These are phyloP conservation scores for Boletus nobilissimus DNA, from an alignment of 1,284 basidiomycete genomes.

Conservation along the genomic window DNA sequence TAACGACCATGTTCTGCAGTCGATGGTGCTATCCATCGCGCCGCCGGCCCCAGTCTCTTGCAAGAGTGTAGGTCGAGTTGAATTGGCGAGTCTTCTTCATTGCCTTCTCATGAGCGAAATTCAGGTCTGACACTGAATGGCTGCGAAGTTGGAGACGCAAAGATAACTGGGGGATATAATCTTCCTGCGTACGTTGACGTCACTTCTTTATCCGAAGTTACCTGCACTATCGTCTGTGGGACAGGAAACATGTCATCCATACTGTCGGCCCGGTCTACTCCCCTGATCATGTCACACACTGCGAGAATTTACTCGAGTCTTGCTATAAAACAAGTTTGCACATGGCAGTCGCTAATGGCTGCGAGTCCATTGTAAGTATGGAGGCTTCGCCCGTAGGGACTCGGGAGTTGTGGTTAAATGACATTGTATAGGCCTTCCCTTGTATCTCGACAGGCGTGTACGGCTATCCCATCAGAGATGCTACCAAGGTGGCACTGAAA, in stretches of 20 bases:
- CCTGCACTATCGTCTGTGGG: constrained; percentile 11
- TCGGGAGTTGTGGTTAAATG: neutral
- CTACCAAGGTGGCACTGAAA: constrained; percentile 75
- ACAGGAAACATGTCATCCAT: constrained; percentile 83
- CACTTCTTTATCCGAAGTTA: neutral
- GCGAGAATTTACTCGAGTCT: constrained; percentile 68
- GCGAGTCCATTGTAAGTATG: constrained; percentile 70
- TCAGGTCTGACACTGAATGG: constrained; percentile 76
- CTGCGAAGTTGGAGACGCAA: constrained; percentile 84
- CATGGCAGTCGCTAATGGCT: constrained; percentile 66
- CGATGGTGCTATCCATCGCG: constrained; percentile 87
- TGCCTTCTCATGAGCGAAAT: constrained; percentile 17
- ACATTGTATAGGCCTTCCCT: constrained; percentile 71
- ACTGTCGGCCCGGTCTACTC: constrained; percentile 90
- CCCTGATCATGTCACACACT: constrained; percentile 55
- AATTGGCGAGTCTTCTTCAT: neutral
- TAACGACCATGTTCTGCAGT: constrained; percentile 56
- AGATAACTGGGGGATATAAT: constrained; percentile 81
- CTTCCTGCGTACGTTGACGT: constrained; percentile 69
- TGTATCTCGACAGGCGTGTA: constrained; percentile 86
- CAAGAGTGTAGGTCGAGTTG: constrained; percentile 29
- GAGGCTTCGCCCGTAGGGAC: neutral
- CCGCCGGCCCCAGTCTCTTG: constrained; percentile 77
- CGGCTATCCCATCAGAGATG: constrained; percentile 78
- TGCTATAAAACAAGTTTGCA: constrained; percentile 80